Evolutionary conservation across 2,329 filamentous ascomycete species (phyloP).

Genomic region (Xylaria hypoxylon): DNA sequence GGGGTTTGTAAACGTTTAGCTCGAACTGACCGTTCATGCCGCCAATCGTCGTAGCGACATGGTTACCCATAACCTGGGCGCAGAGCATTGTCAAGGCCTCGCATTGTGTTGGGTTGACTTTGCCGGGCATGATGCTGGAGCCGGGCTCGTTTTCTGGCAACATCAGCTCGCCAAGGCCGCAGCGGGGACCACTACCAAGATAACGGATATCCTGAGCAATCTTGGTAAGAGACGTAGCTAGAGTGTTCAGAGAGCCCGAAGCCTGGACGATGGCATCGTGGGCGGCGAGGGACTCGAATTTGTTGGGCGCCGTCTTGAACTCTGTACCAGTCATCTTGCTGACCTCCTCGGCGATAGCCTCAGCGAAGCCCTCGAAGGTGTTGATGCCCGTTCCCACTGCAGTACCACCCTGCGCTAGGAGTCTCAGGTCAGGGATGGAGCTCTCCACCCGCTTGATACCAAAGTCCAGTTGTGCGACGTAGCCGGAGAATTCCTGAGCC

Average conservation of each 20-base stretch:
- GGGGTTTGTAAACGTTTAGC: slow-evolving; percentile 98
- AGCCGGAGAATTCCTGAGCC: slow-evolving; percentile 97
- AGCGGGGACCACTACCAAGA: slow-evolving; percentile 94
- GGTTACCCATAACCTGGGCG: slow-evolving; percentile 97
- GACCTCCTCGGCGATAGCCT: slow-evolving; percentile 91
- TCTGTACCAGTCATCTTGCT: slow-evolving; percentile 90
- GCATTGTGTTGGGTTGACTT: slow-evolving; percentile 99
- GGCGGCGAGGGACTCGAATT: slow-evolving; percentile 96
- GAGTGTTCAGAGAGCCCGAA: slow-evolving; percentile 91
- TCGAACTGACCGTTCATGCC: slow-evolving; percentile 99
- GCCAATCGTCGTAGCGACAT: slow-evolving; percentile 90
- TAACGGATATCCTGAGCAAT: slow-evolving; percentile 98
- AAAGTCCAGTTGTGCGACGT: slow-evolving; percentile 92
- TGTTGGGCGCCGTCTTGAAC: slow-evolving; percentile 98
- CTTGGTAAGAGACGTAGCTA: slow-evolving; percentile 93
- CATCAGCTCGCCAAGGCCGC: slow-evolving; percentile 91
- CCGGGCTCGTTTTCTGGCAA: slow-evolving; percentile 98
- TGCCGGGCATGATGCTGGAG: slow-evolving; percentile 98
- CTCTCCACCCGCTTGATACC: slow-evolving; percentile 88
- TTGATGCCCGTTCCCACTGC: slow-evolving; percentile 98
- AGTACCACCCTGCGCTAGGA: slow-evolving; percentile 94
- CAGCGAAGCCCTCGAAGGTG: slow-evolving; percentile 95
- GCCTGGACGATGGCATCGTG: slow-evolving; percentile 97
- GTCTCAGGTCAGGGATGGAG: slow-evolving; percentile 83
- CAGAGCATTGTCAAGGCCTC: slow-evolving; percentile 98